Evolutionary conservation across 805 yeast species (phyloP).

Genomic region (Jamesozyma spencerorum): DNA sequence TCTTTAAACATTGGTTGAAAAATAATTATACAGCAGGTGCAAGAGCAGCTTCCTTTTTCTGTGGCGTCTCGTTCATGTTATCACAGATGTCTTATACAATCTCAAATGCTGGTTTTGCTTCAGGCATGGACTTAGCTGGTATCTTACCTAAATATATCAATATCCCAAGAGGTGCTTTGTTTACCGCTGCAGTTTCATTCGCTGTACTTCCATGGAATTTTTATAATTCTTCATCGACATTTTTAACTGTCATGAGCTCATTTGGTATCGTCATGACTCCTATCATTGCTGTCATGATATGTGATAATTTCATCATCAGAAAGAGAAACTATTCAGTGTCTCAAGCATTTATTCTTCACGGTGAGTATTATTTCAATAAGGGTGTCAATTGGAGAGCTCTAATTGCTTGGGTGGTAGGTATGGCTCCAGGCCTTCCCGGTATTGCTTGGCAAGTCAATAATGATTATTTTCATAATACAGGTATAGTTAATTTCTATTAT

Average conservation of each 20-base stretch:
- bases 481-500: constrained; percentile 36
- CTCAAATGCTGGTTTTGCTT: constrained; percentile 34
- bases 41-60: constrained; percentile 34
- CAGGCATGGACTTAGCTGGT: constrained; percentile 39
- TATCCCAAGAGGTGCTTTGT: constrained; percentile 34
- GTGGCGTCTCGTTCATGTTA: constrained; percentile 31
- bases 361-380: constrained; percentile 31
- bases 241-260: constrained; percentile 32
- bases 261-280: constrained; percentile 34
- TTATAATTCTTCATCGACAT: constrained; percentile 30
- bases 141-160: constrained; percentile 33
- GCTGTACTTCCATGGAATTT: constrained; percentile 34
- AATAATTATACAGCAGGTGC: constrained; percentile 29
- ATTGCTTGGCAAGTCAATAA: constrained; percentile 31
- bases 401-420: constrained; percentile 28
- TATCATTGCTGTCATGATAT: constrained; percentile 32
- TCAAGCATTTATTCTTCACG: constrained; percentile 19
- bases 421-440: constrained; percentile 45
- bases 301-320: constrained; percentile 35
- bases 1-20: constrained; percentile 25
- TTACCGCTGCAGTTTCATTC: constrained; percentile 30
- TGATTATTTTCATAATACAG: constrained; percentile 23
- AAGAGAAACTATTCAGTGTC: constrained; percentile 30
- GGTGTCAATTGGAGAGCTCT: constrained; percentile 36
- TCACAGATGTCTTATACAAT: constrained; percentile 35